phyloP scores from a whole-genome alignment of 1,139 yeast genomes.

The Lodderomyces elongisporus region DNA sequence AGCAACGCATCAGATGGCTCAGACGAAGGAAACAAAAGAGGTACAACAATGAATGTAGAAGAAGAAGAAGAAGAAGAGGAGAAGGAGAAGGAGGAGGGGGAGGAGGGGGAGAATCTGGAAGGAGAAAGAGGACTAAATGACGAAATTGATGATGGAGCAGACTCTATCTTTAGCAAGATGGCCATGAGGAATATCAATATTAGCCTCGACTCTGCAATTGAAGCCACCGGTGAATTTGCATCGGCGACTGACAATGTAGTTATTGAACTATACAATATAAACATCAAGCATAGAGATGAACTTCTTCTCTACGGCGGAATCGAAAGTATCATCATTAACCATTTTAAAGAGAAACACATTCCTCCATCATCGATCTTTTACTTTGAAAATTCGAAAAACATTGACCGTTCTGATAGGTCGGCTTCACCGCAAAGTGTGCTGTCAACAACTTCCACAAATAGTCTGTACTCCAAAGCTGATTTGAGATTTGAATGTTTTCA shows the following conservation, averaged over 20 bases:
- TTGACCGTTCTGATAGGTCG: slow-evolving; percentile 2
- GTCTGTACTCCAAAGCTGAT: slow-evolving; percentile 33
- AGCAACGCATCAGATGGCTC: slow-evolving; percentile 3
- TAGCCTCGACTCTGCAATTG: slow-evolving; percentile 44
- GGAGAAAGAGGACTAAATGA: too few relatives aligned
- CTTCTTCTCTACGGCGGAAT: slow-evolving; percentile 46
- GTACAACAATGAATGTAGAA: slow-evolving; percentile 11
- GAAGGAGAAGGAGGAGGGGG: too few relatives aligned
- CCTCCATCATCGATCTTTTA: slow-evolving; percentile 16
- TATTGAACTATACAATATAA: slow-evolving; percentile 26
- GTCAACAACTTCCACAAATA: slow-evolving; percentile 7
- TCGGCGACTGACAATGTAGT: slow-evolving; percentile 17
- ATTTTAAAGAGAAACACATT: background rate
- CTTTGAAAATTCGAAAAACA: slow-evolving; percentile 13
- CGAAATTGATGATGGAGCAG: too few relatives aligned
- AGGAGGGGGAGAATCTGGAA: too few relatives aligned
- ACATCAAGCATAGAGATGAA: slow-evolving; percentile 39
- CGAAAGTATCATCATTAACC: slow-evolving; percentile 17
- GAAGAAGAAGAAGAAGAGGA: slow-evolving; percentile 10
- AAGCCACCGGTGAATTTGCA: slow-evolving; percentile 5
- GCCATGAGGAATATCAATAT: slow-evolving; percentile 30
- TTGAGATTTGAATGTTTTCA: slow-evolving; percentile 47
- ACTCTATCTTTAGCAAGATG: slow-evolving; percentile 30
- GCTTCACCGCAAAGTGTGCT: slow-evolving; percentile 9
- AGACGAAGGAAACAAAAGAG: too few relatives aligned